Percentiles rank a stretch among this genome's conserved stretches.
Evolutionary conservation across 768 basidiomycete genomes (phyloP).

Genomic region (Agaricus subrufescens): DNA sequence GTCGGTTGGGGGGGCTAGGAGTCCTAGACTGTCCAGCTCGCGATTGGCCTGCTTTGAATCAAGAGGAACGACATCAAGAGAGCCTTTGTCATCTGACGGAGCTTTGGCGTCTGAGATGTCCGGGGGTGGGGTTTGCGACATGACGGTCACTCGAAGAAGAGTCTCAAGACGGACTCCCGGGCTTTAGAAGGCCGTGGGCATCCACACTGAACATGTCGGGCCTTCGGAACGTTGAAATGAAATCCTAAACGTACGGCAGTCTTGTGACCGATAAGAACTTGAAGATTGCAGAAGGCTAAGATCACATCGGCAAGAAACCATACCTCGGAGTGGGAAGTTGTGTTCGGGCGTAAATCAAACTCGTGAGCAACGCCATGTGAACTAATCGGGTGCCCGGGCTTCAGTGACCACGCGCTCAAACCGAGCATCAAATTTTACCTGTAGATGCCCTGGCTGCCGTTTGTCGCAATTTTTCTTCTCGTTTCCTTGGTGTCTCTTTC

Average conservation of each 20-base stretch:
- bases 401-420: too few relatives aligned
- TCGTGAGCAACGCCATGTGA: too few relatives aligned
- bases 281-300: background rate
- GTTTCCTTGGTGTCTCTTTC: too few relatives aligned
- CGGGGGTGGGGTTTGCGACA: background rate
- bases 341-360: too few relatives aligned
- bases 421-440: too few relatives aligned
- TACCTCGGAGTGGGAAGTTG: too few relatives aligned
- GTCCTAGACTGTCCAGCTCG: background rate
- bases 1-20: conserved; percentile 23
- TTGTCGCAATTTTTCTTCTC: too few relatives aligned
- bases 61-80: background rate
- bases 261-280: conserved; percentile 8
- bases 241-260: background rate
- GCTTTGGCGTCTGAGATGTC: background rate
- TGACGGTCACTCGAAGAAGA: background rate
- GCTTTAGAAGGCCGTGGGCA: conserved; percentile 2
- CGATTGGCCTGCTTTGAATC: background rate
- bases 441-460: too few relatives aligned
- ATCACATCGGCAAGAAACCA: too few relatives aligned
- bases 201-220: background rate
- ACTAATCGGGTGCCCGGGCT: too few relatives aligned
- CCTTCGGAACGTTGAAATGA: background rate
- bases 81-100: conserved; percentile 1
- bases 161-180: background rate